Base-by-base conservation (phyloP, 805 yeast genomes). In the Candida dajiaensis region DNA sequence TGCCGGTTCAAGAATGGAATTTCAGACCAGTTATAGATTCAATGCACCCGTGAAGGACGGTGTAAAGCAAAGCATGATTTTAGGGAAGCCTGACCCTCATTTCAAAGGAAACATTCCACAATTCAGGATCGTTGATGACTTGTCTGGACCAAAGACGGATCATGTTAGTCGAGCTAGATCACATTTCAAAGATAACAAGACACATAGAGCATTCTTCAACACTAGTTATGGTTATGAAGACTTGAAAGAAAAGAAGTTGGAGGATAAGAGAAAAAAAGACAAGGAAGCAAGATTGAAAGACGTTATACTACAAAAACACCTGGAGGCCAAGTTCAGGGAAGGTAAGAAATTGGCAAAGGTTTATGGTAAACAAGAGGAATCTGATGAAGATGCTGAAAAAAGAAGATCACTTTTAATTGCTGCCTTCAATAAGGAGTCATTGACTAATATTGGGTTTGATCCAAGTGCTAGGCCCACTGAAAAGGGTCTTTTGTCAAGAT, bases 1-100 rank as follows among this genome's bases (percentile, higher is more conserved):
- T 0, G 74, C 78, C 19, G 73, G 81, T n/a, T 73, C 77, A 50
- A 69, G 98, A 50, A 77, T 88, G 70, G 98, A 90, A 62, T 70
- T 92, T 45, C 85, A 80, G 62, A 77, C 85, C 15, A 67, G 78
- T 49, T 70, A 74, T 49, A 65, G 80, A 47, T 62, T 78, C 64
- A 73, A 80, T 55, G 76, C 88, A 7, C 55, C 55, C 36, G 81
- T 89, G 6, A 70, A 71, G 22, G 59, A 68, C 38, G 78, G 74
- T 16, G 58, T 56, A 23, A 67, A 58, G 44, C 78, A 73, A 47
- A 68, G 74, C 0, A 63, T 77, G 51, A 69, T 69, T 38, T 55
- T 70, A 42, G 72, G 69, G 5, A 62, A 58, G 18, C 66, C 57
- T 8, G 58, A 50, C 28, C 59, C 56, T 16, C 58, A 56, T 13